Conservation (phyloP, 2,329 filamentous ascomycete species). For the Penicillium sp. region DNA sequence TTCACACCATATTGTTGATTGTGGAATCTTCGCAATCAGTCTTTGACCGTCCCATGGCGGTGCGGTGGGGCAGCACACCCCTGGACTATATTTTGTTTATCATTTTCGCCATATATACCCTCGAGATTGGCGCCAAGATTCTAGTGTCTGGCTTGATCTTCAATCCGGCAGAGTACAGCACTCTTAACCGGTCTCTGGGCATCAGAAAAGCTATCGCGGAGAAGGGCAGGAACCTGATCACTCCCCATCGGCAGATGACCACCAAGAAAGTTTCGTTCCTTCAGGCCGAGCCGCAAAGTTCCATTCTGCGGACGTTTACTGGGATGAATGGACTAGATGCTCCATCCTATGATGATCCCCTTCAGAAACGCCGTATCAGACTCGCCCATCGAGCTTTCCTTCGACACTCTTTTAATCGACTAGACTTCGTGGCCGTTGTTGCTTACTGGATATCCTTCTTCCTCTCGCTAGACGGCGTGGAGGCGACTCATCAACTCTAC, state of each 20-base stretch:
- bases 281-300: constrained; percentile 41
- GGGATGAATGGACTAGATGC: constrained; percentile 63
- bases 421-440: constrained; percentile 92
- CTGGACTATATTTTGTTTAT: constrained; percentile 79
- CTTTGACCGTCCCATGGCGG: constrained; percentile 57
- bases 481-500: constrained; percentile 70
- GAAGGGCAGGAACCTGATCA: constrained; percentile 75
- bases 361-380: constrained; percentile 78
- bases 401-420: constrained; percentile 89
- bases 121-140: constrained; percentile 77
- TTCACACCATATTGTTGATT: constrained; percentile 84
- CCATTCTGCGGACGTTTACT: constrained; percentile 74
- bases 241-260: constrained; percentile 72
- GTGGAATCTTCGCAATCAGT: constrained; percentile 76
- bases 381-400: constrained; percentile 89
- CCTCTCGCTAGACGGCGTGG: constrained; percentile 66
- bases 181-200: constrained; percentile 74
- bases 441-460: constrained; percentile 90
- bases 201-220: constrained; percentile 70
- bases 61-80: constrained; percentile 60
- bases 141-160: constrained; percentile 91
- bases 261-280: constrained; percentile 52
- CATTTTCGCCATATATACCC: constrained; percentile 84
- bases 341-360: constrained; percentile 57
- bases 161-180: constrained; percentile 89